Evolutionary conservation across 2,329 filamentous ascomycete species (phyloP).

Genomic region (Cytospora chrysosperma): DNA sequence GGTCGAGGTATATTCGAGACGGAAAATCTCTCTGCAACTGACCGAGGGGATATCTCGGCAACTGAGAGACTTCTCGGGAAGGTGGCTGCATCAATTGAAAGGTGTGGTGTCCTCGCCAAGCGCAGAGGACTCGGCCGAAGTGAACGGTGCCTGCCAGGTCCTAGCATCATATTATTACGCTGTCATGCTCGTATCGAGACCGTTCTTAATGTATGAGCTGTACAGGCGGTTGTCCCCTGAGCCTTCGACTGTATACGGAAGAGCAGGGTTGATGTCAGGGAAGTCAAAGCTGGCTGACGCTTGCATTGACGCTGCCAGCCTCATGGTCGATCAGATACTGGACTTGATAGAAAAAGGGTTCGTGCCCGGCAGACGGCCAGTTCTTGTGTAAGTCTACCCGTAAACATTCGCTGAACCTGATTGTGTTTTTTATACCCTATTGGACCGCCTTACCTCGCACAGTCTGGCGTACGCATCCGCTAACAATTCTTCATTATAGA

Average conservation of each 20-base stretch:
- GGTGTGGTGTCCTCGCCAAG: constrained; percentile 34
- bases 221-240: constrained; percentile 44
- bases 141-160: constrained; percentile 50
- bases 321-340: constrained; percentile 51
- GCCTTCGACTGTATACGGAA: constrained; percentile 20
- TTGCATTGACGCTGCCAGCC: constrained; percentile 53
- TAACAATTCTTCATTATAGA: constrained; percentile 30
- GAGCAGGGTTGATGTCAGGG: constrained; percentile 36
- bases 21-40: constrained; percentile 52
- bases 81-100: constrained; percentile 48
- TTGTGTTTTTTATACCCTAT: too few species aligned
- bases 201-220: constrained; percentile 57
- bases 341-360: constrained; percentile 43
- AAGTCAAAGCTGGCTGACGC: constrained; percentile 53
- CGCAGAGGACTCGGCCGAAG: constrained; percentile 31
- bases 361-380: constrained; percentile 46
- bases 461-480: not conserved
- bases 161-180: constrained; percentile 55
- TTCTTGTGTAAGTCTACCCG: constrained; percentile 46
- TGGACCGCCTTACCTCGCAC: too few species aligned
- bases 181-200: constrained; percentile 56
- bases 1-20: constrained; percentile 51
- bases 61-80: constrained; percentile 50
- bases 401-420: not conserved
- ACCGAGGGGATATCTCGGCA: constrained; percentile 55